Evolutionary conservation across 2,329 filamentous ascomycete genomes (phyloP), one percentile per base, ranked within the genome.

Genomic region (Colletotrichum sp.): DNA sequence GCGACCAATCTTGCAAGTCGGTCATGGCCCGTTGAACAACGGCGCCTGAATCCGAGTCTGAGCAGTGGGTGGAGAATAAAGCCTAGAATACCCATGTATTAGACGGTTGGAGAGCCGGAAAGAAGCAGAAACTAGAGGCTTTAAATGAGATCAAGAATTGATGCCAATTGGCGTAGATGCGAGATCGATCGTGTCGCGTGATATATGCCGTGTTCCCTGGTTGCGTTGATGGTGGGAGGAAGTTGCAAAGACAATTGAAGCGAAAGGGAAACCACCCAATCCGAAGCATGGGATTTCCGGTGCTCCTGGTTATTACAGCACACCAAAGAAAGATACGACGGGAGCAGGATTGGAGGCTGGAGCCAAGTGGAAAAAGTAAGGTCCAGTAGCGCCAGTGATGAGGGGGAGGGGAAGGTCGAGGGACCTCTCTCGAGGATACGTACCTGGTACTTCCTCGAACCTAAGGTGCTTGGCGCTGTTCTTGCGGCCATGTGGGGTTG

Each of bases 281-380:
- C n/a, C 69, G 39, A 57, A 64, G 30, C 49, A 24, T 63, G 39
- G 65, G 39, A 67, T 44, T 67, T 34, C 36, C 21, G 30, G 59
- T 36, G 28, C 63, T 55, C 65, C 28, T 6, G 30, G 18, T 24
- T n/a, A n/a, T 57, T 24, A 32, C 26, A 68, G 44, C 39, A 28
- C 60, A 71, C 21, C 21, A 28, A 49, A 32, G 39, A 44, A 49
- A 52, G 44, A 52, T 52, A 21, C 44, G 44, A 69, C 15, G 9
- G n/a, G 39, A 59, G 34, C 44, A 32, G 39, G 39, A 49, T 55
- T 36, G n/a, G 39, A 59, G 57, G 57, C 57, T 36, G 52, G 64
- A 72, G 62, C 69, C 39, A 76, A 69, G 70, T 76, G 69, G 73
- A 75, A 76, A 73, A 76, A 76, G 69, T 21, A 21, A 52, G 44